Conservation (phyloP, 805 yeast species). For the Saturnispora quitensis region DNA sequence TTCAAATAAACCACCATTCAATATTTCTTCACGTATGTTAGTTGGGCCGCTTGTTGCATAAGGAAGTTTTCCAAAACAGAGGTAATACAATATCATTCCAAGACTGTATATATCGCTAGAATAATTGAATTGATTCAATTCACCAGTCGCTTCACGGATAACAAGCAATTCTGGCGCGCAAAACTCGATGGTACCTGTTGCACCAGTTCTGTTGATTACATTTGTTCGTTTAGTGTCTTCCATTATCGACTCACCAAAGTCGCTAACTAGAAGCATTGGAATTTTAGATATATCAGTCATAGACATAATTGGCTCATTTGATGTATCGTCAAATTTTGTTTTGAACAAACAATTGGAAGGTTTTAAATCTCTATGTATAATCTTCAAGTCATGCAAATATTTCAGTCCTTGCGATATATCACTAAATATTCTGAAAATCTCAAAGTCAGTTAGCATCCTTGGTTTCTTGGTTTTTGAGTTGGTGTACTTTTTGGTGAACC, state of each 20-base stretch:
- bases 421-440: slow-evolving; percentile 56
- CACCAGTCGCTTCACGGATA: slow-evolving; percentile 20
- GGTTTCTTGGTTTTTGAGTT: slow-evolving; percentile 2
- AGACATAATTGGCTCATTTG: slow-evolving; percentile 16
- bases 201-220: slow-evolving; percentile 59
- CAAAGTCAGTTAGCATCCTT: slow-evolving; percentile 38
- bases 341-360: slow-evolving; percentile 79
- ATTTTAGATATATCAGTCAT: slow-evolving; percentile 25
- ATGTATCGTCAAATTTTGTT: slow-evolving; percentile 19
- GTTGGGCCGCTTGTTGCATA: slow-evolving; percentile 26
- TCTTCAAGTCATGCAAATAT: slow-evolving; percentile 63
- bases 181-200: slow-evolving; percentile 82
- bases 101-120: slow-evolving; percentile 74
- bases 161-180: slow-evolving; percentile 76
- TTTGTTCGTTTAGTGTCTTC: slow-evolving; percentile 40
- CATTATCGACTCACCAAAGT: slow-evolving; percentile 82
- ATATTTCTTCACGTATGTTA: slow-evolving; percentile 21
- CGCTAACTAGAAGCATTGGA: slow-evolving; percentile 75
- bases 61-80: slow-evolving; percentile 68
- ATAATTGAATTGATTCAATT: slow-evolving; percentile 48
- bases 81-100: slow-evolving; percentile 71
- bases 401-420: slow-evolving; percentile 65
- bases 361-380: slow-evolving; percentile 82
- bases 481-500: slow-evolving; percentile 13
- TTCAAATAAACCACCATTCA: slow-evolving; percentile 15